Conservation (phyloP, 345 rosid species). For the Eucalyptus lansdowneana region DNA sequence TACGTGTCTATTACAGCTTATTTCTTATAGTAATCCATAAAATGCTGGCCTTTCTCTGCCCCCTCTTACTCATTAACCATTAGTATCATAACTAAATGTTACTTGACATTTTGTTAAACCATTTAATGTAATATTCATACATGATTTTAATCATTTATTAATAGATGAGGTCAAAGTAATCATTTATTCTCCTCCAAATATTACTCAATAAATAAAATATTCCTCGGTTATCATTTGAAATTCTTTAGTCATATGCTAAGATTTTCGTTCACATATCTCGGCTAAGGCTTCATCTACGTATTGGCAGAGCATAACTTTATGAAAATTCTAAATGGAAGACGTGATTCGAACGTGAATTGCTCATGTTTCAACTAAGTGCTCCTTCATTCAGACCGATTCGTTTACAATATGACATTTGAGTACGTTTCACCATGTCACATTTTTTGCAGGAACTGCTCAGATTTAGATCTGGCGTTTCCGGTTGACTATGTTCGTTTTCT, state of each 20-base stretch:
- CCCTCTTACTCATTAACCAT: neutral
- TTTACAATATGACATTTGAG: neutral
- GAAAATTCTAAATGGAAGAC: neutral
- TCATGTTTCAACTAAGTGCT: neutral
- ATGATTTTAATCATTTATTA: neutral
- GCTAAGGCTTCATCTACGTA: neutral
- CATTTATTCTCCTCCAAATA: neutral
- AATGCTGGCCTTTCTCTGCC: neutral
- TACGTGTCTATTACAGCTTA: neutral
- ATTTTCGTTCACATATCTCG: neutral
- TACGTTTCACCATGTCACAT: neutral
- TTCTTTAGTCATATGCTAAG: neutral
- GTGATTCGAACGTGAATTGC: neutral
- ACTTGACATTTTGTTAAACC: neutral
- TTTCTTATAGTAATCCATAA: neutral
- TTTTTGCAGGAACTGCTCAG: neutral
- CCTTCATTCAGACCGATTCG: neutral
- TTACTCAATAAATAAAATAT: neutral
- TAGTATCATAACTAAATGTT: neutral
- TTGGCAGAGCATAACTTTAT: neutral
- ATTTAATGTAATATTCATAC: neutral
- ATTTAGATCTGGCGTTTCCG: neutral
- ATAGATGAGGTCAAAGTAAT: neutral
- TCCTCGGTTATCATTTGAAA: neutral
- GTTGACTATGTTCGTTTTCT: neutral